Evolutionary conservation across 2,329 filamentous ascomycete genomes (phyloP).

Genomic region (Magnaporthiopsis rhizophila): DNA sequence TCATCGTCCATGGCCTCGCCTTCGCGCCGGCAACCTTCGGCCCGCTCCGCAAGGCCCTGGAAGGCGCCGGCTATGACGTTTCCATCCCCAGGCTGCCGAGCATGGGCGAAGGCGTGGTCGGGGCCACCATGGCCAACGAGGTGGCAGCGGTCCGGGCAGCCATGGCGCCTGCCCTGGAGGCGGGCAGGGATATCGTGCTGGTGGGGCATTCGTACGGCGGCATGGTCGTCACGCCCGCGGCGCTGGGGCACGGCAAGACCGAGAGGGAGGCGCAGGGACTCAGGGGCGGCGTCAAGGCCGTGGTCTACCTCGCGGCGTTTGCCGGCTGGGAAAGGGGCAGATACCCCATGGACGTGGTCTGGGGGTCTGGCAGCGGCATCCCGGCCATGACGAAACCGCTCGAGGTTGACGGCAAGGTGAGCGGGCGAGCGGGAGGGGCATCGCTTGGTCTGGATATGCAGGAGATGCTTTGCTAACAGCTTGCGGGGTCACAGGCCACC

Average conservation of each 20-base stretch:
- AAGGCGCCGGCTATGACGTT: background rate
- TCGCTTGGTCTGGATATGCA: too few species aligned
- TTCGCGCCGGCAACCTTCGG: background rate
- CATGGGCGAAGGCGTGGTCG: background rate
- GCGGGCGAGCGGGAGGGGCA: too few species aligned
- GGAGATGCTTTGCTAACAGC: too few species aligned
- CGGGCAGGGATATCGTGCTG: slow-evolving; percentile 9
- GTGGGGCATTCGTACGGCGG: slow-evolving; percentile 21
- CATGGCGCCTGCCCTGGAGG: background rate
- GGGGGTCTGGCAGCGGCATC: background rate
- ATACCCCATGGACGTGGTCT: too few species aligned
- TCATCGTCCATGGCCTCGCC: too few species aligned
- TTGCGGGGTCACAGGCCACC: background rate
- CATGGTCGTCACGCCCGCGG: slow-evolving; percentile 19
- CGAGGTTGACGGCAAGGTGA: too few species aligned
- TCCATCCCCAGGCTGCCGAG: background rate
- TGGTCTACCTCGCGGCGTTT: slow-evolving; percentile 21
- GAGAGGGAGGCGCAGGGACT: slow-evolving; percentile 18
- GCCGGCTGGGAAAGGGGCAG: slow-evolving; percentile 5
- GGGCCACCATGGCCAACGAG: background rate
- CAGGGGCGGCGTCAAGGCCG: slow-evolving; percentile 20
- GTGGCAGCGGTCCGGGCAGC: background rate
- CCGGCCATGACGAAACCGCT: background rate
- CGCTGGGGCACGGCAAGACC: slow-evolving; percentile 17
- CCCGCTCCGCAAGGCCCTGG: background rate